Evolutionary conservation across 2,329 filamentous ascomycete genomes (phyloP), one percentile per base, ranked within the genome.

Genomic region (Ophiostoma tasmaniense): DNA sequence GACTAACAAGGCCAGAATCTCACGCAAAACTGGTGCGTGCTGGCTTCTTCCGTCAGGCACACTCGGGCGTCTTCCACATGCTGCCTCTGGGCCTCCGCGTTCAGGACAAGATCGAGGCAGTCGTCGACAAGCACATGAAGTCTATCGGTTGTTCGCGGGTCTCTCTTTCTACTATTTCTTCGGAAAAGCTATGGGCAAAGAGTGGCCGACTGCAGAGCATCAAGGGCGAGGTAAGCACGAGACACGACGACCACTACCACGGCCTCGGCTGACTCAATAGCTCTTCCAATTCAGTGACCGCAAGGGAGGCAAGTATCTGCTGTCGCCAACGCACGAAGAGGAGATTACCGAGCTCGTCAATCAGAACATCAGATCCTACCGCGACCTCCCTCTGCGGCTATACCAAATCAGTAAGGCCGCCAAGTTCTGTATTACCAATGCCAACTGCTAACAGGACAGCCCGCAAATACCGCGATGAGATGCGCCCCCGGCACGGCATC

Each of bases 241-340:
- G 17, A n/a, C 42, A 45, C 42, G 20, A 45, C 17, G 42, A 45
- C 37, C 37, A 45, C 5, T 20, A 13, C n/a, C 17, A 28, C 17
- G 50, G 22, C 22, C n/a, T 55, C 50, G 17, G 50, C 55, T 61
- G 30, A 75, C 79, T 62, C 79, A 67, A 37, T 64, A 95, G 89
- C 84, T 97, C 25, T 94, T 97, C 73, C 87, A 86, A 59, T 86
- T 98, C 64, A 80, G 84, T 62, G 95, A 98, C 78, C 87, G 95
- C 69, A 95, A 90, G 77, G 86, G 90, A 7, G 81, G 85, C 0
- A 83, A 85, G 3, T 91, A 91, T 71, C 83, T 99, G 37, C 84
- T 99, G 3, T 90, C 93, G 0, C 95, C 95, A 0, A 99, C 95
- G 0, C 95, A 99, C 71, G 95, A 99, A 76, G 95, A 99, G 77